A percentile compares a stretch with the other conserved stretches of the same genome.
These are phyloP conservation scores for Suillus americanus DNA, from an alignment of 768 basidiomycete genomes.

Conservation along the genomic window DNA sequence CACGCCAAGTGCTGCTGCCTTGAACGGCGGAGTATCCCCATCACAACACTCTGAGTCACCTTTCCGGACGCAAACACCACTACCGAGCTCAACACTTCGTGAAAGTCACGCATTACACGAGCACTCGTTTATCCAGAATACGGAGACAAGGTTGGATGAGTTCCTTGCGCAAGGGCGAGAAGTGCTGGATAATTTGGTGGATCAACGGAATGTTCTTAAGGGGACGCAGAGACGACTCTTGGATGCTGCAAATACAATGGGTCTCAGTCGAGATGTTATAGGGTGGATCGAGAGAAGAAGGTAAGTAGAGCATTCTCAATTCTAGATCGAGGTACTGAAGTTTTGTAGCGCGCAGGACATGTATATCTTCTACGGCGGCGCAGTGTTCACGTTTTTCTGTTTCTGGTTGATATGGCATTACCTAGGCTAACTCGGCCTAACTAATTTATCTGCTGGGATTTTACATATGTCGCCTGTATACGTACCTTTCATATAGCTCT, in stretches of 20 bases:
- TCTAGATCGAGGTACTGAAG: constrained; percentile 12
- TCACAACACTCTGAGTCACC: constrained; percentile 85
- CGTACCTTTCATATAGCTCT: neutral
- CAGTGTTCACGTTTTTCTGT: constrained; percentile 85
- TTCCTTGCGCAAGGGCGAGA: constrained; percentile 92
- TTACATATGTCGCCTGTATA: neutral
- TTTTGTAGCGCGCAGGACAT: constrained; percentile 82
- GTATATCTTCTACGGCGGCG: constrained; percentile 89
- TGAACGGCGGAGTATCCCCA: constrained; percentile 40
- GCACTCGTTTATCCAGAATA: constrained; percentile 84
- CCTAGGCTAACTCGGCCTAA: constrained; percentile 49
- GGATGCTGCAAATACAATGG: constrained; percentile 91
- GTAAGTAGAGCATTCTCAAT: constrained; percentile 36
- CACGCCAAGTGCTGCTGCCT: constrained; percentile 29
- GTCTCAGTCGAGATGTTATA: constrained; percentile 91
- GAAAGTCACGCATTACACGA: constrained; percentile 84
- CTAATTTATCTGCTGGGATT: neutral
- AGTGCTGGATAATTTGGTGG: constrained; percentile 87
- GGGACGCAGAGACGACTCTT: constrained; percentile 88
- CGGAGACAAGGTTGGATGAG: constrained; percentile 80
- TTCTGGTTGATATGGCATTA: constrained; percentile 94
- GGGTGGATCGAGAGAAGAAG: constrained; percentile 96
- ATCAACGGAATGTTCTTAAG: constrained; percentile 91
- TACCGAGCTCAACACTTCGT: constrained; percentile 54
- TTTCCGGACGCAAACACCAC: constrained; percentile 62